Evolutionary conservation across 2,329 filamentous ascomycete genomes (phyloP).

Genomic region (Pseudopithomyces maydicus): DNA sequence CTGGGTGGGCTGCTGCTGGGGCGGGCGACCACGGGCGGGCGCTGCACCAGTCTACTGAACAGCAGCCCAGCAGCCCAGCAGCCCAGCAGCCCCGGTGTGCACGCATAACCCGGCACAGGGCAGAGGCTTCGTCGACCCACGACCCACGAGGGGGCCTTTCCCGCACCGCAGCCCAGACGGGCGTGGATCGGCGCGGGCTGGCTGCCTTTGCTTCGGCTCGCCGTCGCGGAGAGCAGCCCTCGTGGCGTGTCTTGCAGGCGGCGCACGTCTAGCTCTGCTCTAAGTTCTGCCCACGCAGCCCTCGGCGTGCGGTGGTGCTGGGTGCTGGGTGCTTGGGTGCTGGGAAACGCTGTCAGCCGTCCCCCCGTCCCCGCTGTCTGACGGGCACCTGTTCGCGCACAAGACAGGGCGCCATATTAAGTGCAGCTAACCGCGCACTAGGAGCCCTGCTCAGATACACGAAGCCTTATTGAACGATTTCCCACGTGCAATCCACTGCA

Average conservation of each 20-base stretch:
- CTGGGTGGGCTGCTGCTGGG: too few relatives aligned
- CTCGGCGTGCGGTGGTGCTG: constrained; percentile 1
- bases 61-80: too few relatives aligned
- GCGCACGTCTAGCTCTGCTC: constrained; percentile 21
- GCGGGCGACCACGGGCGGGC: not conserved
- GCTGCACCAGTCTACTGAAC: too few relatives aligned
- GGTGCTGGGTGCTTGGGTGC: not conserved
- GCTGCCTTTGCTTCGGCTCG: not conserved
- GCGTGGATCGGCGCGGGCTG: not conserved
- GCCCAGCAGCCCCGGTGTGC: too few relatives aligned
- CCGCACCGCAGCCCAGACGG: not conserved
- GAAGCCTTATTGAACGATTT: constrained; percentile 46
- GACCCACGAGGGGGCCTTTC: not conserved
- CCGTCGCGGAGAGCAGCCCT: constrained; percentile 17
- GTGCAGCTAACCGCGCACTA: constrained; percentile 46
- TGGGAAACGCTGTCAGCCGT: constrained; percentile 7
- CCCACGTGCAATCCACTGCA: constrained; percentile 41
- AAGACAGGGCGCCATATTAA: constrained; percentile 29
- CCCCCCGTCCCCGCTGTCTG: constrained; percentile 6
- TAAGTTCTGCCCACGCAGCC: constrained; percentile 11
- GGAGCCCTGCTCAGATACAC: constrained; percentile 41
- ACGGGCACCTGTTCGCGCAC: constrained; percentile 18
- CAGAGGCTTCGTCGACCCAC: not conserved
- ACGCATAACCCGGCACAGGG: not conserved
- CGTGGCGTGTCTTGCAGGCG: constrained; percentile 27